These are phyloP conservation scores for Erodium trifolium DNA, from an alignment of 441 rosid species.

Conservation along the genomic window DNA sequence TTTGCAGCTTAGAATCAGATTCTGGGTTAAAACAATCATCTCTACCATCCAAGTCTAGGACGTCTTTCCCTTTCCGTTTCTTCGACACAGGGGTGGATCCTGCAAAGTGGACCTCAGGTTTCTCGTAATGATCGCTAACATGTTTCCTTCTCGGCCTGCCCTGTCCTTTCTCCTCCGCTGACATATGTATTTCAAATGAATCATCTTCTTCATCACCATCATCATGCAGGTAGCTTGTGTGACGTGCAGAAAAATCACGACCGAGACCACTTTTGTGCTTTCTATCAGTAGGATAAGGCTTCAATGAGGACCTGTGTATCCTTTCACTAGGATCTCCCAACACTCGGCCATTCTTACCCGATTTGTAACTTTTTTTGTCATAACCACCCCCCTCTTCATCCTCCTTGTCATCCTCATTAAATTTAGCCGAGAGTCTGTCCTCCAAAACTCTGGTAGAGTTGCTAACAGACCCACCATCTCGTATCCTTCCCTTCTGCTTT, in stretches of 20 bases:
- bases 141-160: conserved; percentile 44
- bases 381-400: conserved; percentile 17
- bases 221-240: conserved; percentile 16
- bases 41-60: conserved; percentile 36
- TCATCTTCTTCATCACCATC: conserved; percentile 49
- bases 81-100: conserved; percentile 48
- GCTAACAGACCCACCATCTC: conserved; percentile 40
- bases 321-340: conserved; percentile 46
- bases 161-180: conserved; percentile 35
- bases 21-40: conserved; percentile 38
- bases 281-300: conserved; percentile 42
- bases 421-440: conserved; percentile 28
- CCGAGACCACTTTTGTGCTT: conserved; percentile 35
- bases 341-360: conserved; percentile 40
- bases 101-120: conserved; percentile 38
- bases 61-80: conserved; percentile 64
- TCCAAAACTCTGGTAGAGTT: conserved; percentile 37
- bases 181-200: conserved; percentile 29
- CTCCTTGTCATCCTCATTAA: conserved; percentile 18
- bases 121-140: conserved; percentile 40
- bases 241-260: conserved; percentile 13
- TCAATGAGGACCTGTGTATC: conserved; percentile 34
- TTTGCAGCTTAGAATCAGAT: conserved; percentile 36
- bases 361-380: conserved; percentile 32
- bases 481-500: conserved; percentile 68